Evolutionary conservation across 257 asterid genomes (phyloP).

Genomic region (Nicotiana benthamiana): DNA sequence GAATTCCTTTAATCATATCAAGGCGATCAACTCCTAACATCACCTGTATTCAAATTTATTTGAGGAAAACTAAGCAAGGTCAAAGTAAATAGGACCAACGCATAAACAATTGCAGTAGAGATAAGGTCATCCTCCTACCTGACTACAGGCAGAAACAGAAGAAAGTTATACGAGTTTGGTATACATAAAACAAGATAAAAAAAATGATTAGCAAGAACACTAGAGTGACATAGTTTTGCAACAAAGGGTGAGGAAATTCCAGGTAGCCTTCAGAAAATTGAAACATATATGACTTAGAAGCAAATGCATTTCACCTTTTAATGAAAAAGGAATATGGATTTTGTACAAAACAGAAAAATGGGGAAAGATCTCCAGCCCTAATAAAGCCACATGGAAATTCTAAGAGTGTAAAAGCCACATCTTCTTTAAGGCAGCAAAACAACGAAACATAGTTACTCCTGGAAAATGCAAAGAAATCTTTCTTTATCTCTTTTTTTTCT

Average conservation of each 20-base stretch:
- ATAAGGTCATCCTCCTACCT: background rate
- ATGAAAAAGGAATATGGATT: background rate
- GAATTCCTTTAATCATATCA: slow-evolving; percentile 96
- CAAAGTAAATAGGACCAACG: background rate
- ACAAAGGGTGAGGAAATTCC: background rate
- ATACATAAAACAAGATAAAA: background rate
- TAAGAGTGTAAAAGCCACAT: background rate
- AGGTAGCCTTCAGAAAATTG: background rate
- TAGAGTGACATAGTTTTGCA: background rate
- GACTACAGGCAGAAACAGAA: background rate
- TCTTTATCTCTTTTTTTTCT: background rate
- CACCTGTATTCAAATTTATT: slow-evolving; percentile 41
- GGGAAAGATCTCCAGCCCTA: background rate
- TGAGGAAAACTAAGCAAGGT: background rate
- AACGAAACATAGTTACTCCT: background rate
- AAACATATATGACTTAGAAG: background rate
- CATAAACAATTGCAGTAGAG: background rate
- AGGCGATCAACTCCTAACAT: slow-evolving; percentile 97
- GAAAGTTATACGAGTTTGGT: background rate
- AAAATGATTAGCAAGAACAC: background rate
- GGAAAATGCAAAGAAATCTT: background rate
- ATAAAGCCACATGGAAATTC: background rate
- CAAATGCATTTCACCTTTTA: background rate
- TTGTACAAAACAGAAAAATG: background rate
- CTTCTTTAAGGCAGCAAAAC: background rate